Conservation (phyloP, 2,329 filamentous ascomycete genomes). For the Talaromyces atroroseus region DNA sequence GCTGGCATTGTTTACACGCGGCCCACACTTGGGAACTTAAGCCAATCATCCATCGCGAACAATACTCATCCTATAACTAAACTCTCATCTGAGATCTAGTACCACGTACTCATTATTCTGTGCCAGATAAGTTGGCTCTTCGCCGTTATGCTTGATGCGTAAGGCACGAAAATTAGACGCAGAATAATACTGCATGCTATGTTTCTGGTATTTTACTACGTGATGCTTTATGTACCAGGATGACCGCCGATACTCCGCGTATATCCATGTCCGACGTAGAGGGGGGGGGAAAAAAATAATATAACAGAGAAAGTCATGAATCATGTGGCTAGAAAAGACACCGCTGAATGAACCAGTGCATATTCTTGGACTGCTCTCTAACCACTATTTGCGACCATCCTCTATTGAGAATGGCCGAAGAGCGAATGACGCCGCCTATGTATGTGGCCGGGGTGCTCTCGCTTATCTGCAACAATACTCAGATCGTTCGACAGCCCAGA, state of each 20-base stretch:
- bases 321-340: background rate
- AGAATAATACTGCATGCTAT: too few species aligned
- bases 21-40: background rate
- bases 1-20: background rate
- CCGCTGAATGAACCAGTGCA: too few species aligned
- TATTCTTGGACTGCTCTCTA: too few species aligned
- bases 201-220: too few species aligned
- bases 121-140: too few species aligned
- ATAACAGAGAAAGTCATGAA: background rate
- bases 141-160: too few species aligned
- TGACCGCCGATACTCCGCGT: background rate
- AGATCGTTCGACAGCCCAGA: slow-evolving; percentile 30
- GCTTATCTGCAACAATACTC: slow-evolving; percentile 16
- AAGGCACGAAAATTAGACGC: too few species aligned
- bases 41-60: background rate
- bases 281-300: background rate
- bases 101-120: too few species aligned
- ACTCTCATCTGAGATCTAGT: too few species aligned
- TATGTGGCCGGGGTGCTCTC: slow-evolving; percentile 14
- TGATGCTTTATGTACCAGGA: background rate
- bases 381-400: background rate
- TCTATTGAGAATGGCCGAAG: background rate
- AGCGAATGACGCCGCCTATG: slow-evolving; percentile 9
- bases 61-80: too few species aligned
- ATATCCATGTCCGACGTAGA: background rate